Base-by-base conservation (phyloP, 345 rosid genomes). In the Laguncularia racemosa region DNA sequence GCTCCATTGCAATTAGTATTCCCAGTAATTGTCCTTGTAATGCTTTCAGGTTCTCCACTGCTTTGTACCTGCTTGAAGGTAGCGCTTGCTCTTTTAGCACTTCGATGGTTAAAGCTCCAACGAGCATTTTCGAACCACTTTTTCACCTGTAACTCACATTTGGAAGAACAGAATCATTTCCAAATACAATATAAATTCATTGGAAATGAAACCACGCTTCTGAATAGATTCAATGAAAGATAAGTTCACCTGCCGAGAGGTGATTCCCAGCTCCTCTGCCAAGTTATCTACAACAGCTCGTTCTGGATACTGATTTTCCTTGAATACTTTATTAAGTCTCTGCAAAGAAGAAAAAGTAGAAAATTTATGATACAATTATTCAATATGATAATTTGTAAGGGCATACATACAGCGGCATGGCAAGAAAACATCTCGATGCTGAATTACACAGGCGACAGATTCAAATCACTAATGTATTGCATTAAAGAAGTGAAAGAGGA, bases 51-150 rank as follows among this genome's bases (percentile, higher is more conserved):
- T 19, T 18, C n/a, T 47, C 61, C 57, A 19, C 57, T 68, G 59
- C 60, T 78, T 57, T 53, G 63, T 46, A 71, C 53, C 62, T 56
- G 57, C 44, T 44, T 59, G 50, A 18, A 60, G 26, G 59, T 65
- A 15, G 14, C 44, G 18, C 38, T 62, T 55, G 63, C 64, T 49
- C 49, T 74, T 59, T 8, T 46, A 33, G 69, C 58, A 0, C 78
- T 50, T 46, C 76, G 59, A 68, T 83, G 83, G 75, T 73, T 68
- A 61, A 57, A 72, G 64, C 76, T 75, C 95, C 95, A 83, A 14
- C 99, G 96, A 56, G 83, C 64, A 76, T 89, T 79, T 62, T 49
- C 84, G 49, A 93, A 89, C 99, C 99, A 93, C 64, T 79, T 89
- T 56, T 26, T 62, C 67, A 93, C 96, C 97, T 89, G 82, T 33